A percentile compares a stretch with the other conserved stretches of the same genome.
phyloP scores from a whole-genome alignment of 2,329 filamentous ascomycete species.

The Ceratocystis huliohia region DNA sequence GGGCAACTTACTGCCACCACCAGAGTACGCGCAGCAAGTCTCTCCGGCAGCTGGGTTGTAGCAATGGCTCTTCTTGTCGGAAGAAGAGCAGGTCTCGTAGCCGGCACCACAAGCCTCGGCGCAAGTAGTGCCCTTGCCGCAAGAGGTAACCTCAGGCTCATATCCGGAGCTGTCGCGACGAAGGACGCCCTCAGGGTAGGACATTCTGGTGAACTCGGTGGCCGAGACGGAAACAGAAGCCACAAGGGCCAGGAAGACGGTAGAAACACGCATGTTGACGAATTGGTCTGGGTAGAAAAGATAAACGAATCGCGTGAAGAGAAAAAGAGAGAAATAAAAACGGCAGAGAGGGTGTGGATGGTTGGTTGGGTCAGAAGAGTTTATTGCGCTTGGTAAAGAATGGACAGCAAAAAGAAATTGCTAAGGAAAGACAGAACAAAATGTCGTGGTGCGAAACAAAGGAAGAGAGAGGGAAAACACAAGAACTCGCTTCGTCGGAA shows the following conservation, averaged over 20 bases:
- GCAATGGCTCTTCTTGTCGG: slow-evolving; percentile 42
- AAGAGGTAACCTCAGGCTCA: slow-evolving; percentile 37
- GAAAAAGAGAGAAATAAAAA: slow-evolving; percentile 15
- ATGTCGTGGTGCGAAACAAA: slow-evolving; percentile 23
- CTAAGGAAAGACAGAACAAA: slow-evolving; percentile 5
- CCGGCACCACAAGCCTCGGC: slow-evolving; percentile 42
- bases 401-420: slow-evolving; percentile 14
- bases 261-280: slow-evolving; percentile 28
- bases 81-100: slow-evolving; percentile 38
- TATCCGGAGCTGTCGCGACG: slow-evolving; percentile 36
- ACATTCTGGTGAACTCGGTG: slow-evolving; percentile 27
- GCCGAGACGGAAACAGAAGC: slow-evolving; percentile 27
- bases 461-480: not conserved
- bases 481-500: slow-evolving; percentile 5
- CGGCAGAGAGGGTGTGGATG: not conserved
- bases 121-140: slow-evolving; percentile 40
- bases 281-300: not conserved
- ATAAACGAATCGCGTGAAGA: not conserved
- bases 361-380: not conserved
- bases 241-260: slow-evolving; percentile 29
- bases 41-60: slow-evolving; percentile 41
- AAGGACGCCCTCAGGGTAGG: slow-evolving; percentile 31
- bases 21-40: slow-evolving; percentile 42
- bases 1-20: slow-evolving; percentile 41
- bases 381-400: not conserved